Base-by-base conservation (phyloP, 768 basidiomycete species). In the Exidia glandulosa region DNA sequence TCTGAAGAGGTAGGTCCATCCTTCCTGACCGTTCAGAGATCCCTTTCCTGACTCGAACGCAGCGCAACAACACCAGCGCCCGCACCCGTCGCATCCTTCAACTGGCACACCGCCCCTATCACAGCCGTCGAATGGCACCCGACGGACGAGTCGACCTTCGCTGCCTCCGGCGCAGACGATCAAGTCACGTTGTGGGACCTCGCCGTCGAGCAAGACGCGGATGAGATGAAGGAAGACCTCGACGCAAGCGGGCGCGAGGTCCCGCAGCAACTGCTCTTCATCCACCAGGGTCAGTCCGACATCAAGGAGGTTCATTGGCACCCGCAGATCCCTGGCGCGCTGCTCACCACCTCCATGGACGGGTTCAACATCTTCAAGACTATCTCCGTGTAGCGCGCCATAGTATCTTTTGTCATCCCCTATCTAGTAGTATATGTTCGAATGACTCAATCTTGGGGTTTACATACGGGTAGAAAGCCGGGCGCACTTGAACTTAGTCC, bases 121-220 rank as follows among this genome's bases (percentile, higher is more conserved):
- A 99, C 96, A 19, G 94, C 96, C 2, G 84, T 98, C 62, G 92
- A 96, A 72, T 98, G 96, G 96, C 94, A 98, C 72, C 94, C 94
- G 6, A 90, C 90, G 3, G 96, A 99, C 67, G 90, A 95, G 64
- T 94, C 94, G 0, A 83, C 92, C 60, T 96, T 99, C 69, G 93
- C 86, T 36, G 94, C 95, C 2, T 90, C 93, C 31, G 91, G 91
- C 10, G 88, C 93, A 16, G 96, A 99, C 67, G 89, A 97, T 69
- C 91, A 94, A 69, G 80, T 96, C 57, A 95, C 96, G 2, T 73
- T 98, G 29, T 99, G 96, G 96, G 96, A 99, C 73, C 82, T 99
- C 57, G 90, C 90, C 1, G 95, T 99, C 57, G 96, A 99, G 72
- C 86, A 87, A 62, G 96, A 99, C 69, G 89, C 94, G 60, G 96